A percentile compares a stretch with the other conserved stretches of the same genome.
Evolutionary conservation across 305 asterid species (phyloP).

Genomic region (Nicotiana rustica): DNA sequence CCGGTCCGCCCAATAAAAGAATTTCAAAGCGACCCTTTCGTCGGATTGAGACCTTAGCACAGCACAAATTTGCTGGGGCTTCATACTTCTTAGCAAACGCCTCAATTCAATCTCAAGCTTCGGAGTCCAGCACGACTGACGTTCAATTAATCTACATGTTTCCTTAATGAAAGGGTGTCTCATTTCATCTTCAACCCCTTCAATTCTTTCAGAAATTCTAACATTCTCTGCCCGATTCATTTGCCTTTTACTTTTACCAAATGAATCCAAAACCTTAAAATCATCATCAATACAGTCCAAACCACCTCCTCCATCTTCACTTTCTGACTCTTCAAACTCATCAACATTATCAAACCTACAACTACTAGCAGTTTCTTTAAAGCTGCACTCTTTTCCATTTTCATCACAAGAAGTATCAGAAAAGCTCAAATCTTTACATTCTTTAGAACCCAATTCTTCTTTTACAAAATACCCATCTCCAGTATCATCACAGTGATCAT

Average conservation of each 20-base stretch:
- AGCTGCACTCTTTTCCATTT: slow-evolving; percentile 45
- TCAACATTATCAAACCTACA: slow-evolving; percentile 45
- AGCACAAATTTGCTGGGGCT: slow-evolving; percentile 79
- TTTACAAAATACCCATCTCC: slow-evolving; percentile 39
- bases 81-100: slow-evolving; percentile 71
- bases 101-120: slow-evolving; percentile 75
- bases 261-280: slow-evolving; percentile 65
- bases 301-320: slow-evolving; percentile 47
- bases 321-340: slow-evolving; percentile 54
- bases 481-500: slow-evolving; percentile 39
- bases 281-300: slow-evolving; percentile 51
- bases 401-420: slow-evolving; percentile 35
- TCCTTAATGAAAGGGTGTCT: slow-evolving; percentile 88
- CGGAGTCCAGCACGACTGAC: slow-evolving; percentile 70
- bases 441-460: slow-evolving; percentile 44
- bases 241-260: slow-evolving; percentile 36
- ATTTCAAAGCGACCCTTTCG: slow-evolving; percentile 79
- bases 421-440: slow-evolving; percentile 38
- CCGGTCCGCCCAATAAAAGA: slow-evolving; percentile 91
- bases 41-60: slow-evolving; percentile 75
- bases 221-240: slow-evolving; percentile 38
- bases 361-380: slow-evolving; percentile 42
- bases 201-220: slow-evolving; percentile 48
- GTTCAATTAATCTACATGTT: slow-evolving; percentile 67
- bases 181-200: slow-evolving; percentile 64